Evolutionary conservation across 2,329 filamentous ascomycete genomes (phyloP).

Genomic region (Fusarium incarnatum): DNA sequence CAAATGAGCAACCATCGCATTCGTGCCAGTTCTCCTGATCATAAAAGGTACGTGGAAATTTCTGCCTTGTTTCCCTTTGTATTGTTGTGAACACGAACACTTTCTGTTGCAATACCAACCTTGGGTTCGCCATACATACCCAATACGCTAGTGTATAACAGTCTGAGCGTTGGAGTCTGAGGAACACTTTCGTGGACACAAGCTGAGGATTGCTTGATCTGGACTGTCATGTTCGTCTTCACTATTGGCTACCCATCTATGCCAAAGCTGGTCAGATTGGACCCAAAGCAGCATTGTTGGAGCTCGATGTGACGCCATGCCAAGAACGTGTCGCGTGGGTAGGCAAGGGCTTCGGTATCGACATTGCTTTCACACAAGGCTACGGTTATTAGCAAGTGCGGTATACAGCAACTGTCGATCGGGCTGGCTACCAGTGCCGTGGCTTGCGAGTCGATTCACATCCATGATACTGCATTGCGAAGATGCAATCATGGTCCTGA

Average conservation of each 20-base stretch:
- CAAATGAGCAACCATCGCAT: constrained; percentile 57
- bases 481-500: not conserved
- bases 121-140: not conserved
- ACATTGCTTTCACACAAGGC: not conserved
- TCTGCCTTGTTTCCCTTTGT: not conserved
- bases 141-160: not conserved
- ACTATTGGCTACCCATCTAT: constrained; percentile 9
- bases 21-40: constrained; percentile 61
- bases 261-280: constrained; percentile 18
- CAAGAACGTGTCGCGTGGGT: constrained; percentile 15
- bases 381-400: not conserved
- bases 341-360: constrained; percentile 1
- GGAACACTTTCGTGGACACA: not conserved
- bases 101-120: not conserved
- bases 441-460: not conserved
- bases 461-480: not conserved
- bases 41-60: constrained; percentile 56
- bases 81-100: not conserved
- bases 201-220: not conserved
- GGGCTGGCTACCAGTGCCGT: not conserved
- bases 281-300: constrained; percentile 22
- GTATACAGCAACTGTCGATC: not conserved
- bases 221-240: not conserved
- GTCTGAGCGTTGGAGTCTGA: not conserved
- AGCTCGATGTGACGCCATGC: constrained; percentile 16